Evolutionary conservation across 2,329 filamentous ascomycete genomes (phyloP).

Genomic region (Colletotrichum sp.): DNA sequence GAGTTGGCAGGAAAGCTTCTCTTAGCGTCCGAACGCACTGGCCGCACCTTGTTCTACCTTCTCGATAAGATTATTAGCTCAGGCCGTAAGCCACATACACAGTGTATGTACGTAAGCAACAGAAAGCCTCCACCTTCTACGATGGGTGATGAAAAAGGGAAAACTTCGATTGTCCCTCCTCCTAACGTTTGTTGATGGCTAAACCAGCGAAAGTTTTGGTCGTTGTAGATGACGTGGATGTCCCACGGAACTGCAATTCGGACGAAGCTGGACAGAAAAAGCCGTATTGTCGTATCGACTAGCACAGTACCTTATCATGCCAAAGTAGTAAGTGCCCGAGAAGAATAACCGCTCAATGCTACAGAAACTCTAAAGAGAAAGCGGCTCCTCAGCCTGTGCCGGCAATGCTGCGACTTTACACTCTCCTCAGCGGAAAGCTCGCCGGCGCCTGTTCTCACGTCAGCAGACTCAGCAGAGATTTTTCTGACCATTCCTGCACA

Average conservation of each 20-base stretch:
- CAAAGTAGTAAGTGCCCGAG: not conserved
- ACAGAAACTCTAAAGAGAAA: not conserved
- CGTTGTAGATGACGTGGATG: not conserved
- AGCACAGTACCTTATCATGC: not conserved
- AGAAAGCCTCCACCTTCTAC: not conserved
- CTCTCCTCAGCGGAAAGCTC: not conserved
- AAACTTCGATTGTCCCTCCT: not conserved
- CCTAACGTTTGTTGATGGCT: not conserved
- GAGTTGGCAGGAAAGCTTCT: conserved; percentile 6
- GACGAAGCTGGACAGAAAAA: not conserved
- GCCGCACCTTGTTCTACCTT: conserved; percentile 14
- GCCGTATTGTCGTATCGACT: not conserved
- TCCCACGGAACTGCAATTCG: not conserved
- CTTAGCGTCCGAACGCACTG: conserved; percentile 20
- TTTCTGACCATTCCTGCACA: not conserved
- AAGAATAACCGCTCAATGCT: not conserved
- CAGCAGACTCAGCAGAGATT: not conserved
- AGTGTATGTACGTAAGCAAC: not conserved
- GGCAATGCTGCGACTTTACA: not conserved
- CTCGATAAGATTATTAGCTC: not conserved
- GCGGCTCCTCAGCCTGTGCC: not conserved
- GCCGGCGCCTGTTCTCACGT: not conserved
- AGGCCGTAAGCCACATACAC: not conserved
- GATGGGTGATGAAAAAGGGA: not conserved
- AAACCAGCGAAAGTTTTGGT: not conserved